Evolutionary conservation across 768 basidiomycete species (phyloP).

Genomic region (Holtermanniella nyarrowii): DNA sequence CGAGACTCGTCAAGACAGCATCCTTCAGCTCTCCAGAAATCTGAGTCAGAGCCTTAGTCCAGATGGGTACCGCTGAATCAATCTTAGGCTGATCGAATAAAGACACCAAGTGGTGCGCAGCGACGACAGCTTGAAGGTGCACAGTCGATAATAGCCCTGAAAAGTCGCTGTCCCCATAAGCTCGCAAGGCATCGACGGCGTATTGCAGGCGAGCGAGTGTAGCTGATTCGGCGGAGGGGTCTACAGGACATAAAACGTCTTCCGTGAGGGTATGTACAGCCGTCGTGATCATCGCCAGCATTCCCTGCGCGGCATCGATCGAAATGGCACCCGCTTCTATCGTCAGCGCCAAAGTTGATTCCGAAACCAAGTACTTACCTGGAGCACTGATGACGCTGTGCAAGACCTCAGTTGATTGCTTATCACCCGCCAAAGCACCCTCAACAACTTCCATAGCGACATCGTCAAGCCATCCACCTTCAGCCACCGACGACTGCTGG

Average conservation of each 20-base stretch:
- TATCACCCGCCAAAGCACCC: conserved; percentile 10
- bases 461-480: conserved; percentile 15
- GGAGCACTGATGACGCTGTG: background rate
- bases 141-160: conserved; percentile 15
- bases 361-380: conserved; percentile 2
- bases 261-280: background rate
- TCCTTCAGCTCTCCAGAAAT: conserved; percentile 1
- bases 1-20: conserved; percentile 5
- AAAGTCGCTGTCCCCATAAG: conserved; percentile 16
- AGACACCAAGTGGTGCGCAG: conserved; percentile 24
- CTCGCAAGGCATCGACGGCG: conserved; percentile 18
- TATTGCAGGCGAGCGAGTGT: conserved; percentile 1
- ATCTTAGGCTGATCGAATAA: too few species aligned
- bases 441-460: conserved; percentile 28
- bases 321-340: conserved; percentile 9
- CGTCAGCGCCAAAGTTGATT: background rate
- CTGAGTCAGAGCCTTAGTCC: conserved; percentile 4
- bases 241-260: background rate
- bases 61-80: too few species aligned
- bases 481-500: conserved; percentile 1
- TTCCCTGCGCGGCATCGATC: conserved; percentile 19
- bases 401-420: conserved; percentile 6
- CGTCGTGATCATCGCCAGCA: conserved; percentile 25
- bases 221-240: conserved; percentile 11
- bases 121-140: conserved; percentile 21